phyloP scores from a whole-genome alignment of 768 basidiomycete species.

The Naganishia vishniacii region DNA sequence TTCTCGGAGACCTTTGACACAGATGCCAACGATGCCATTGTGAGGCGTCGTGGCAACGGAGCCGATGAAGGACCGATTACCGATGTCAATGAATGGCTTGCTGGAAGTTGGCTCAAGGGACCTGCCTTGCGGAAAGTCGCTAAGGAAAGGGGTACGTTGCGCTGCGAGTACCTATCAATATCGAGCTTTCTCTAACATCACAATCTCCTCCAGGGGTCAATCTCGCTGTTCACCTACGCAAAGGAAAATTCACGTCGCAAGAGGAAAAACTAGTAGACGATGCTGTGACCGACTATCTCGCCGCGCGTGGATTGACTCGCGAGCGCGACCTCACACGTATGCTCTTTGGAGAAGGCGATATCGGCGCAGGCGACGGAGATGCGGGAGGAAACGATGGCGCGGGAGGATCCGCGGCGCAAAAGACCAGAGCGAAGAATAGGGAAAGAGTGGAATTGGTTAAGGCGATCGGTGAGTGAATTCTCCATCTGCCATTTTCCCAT shows the following conservation, averaged over 20 bases:
- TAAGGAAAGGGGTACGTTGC: slow-evolving; percentile 2
- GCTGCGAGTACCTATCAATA: not conserved
- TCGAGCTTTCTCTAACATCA: not conserved
- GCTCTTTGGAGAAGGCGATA: slow-evolving; percentile 2
- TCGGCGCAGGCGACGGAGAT: not conserved
- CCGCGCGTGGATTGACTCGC: slow-evolving; percentile 1
- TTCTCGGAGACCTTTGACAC: not conserved
- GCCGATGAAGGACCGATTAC: slow-evolving; percentile 13
- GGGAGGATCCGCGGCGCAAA: not conserved
- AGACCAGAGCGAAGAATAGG: slow-evolving; percentile 12
- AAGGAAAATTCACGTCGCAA: slow-evolving; percentile 16
- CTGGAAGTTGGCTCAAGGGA: slow-evolving; percentile 16
- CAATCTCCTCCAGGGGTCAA: not conserved
- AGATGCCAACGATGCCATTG: slow-evolving; percentile 6
- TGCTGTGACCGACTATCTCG: slow-evolving; percentile 4
- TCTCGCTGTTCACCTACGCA: slow-evolving; percentile 8
- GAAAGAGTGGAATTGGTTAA: slow-evolving; percentile 12
- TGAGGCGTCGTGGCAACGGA: slow-evolving; percentile 2
- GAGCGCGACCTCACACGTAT: slow-evolving; percentile 10
- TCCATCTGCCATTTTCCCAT: too few relatives aligned
- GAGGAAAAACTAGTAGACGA: slow-evolving; percentile 17
- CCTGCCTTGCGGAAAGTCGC: slow-evolving; percentile 12
- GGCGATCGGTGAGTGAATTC: slow-evolving; percentile 8
- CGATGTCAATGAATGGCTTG: slow-evolving; percentile 14
- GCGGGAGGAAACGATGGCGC: slow-evolving; percentile 10